These are phyloP conservation scores for Oryza glaberrima DNA, from an alignment of 176 grass and related monocot species.

Conservation along the genomic window DNA sequence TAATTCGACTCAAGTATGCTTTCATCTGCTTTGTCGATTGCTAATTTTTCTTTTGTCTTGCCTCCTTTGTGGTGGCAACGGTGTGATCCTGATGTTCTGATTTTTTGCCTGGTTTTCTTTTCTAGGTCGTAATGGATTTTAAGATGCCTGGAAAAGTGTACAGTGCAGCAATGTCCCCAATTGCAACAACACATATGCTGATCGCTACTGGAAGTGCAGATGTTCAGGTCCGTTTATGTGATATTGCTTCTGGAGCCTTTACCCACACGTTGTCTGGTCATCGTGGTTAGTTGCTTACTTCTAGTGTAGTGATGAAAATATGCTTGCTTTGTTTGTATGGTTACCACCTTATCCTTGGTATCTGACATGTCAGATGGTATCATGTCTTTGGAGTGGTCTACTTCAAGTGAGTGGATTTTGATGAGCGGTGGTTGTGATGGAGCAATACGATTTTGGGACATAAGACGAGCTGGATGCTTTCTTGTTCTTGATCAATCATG, in stretches of 20 bases:
- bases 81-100: conserved; percentile 22
- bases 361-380: conserved; percentile 74
- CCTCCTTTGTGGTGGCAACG: background rate
- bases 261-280: conserved; percentile 96
- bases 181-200: conserved; percentile 82
- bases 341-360: conserved; percentile 42
- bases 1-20: conserved; percentile 75
- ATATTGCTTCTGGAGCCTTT: conserved; percentile 92
- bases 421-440: conserved; percentile 86
- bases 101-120: conserved; percentile 25
- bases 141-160: conserved; percentile 97
- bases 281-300: conserved; percentile 63
- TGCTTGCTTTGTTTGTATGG: conserved; percentile 19
- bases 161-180: conserved; percentile 67
- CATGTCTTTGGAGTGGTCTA: conserved; percentile 94
- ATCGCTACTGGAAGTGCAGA: conserved; percentile 85
- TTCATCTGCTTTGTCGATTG: conserved; percentile 2
- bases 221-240: conserved; percentile 91
- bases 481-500: conserved; percentile 82
- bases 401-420: conserved; percentile 83
- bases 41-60: background rate
- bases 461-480: conserved; percentile 87
- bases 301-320: conserved; percentile 27
- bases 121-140: conserved; percentile 88
- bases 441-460: conserved; percentile 97